phyloP scores from a whole-genome alignment of 2,329 filamentous ascomycete species.

The Chalaropsis ovoidea region DNA sequence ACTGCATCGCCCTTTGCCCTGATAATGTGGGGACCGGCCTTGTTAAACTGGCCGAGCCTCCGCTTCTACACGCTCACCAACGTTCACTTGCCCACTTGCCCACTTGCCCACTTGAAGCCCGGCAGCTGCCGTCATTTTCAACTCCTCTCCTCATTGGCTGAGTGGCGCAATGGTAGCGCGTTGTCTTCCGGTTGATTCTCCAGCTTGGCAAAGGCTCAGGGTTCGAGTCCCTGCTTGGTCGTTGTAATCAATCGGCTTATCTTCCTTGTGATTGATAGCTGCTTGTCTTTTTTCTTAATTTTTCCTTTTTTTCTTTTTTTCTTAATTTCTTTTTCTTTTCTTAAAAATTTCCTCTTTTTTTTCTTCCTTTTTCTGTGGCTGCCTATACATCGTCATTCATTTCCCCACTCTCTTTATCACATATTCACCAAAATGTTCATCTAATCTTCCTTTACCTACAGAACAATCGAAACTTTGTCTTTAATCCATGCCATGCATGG shows the following conservation, averaged over 20 bases:
- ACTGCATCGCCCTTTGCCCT: too few relatives aligned
- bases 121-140: not conserved
- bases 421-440: not conserved
- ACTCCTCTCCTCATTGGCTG: conserved; percentile 7
- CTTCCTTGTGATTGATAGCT: not conserved
- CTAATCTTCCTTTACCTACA: too few relatives aligned
- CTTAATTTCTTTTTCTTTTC: too few relatives aligned
- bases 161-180: conserved; percentile 26
- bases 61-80: too few relatives aligned
- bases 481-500: too few relatives aligned
- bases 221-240: conserved; percentile 25
- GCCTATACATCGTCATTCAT: too few relatives aligned
- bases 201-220: conserved; percentile 25
- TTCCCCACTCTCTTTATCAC: too few relatives aligned
- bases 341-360: too few relatives aligned
- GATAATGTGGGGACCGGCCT: too few relatives aligned
- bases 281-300: not conserved
- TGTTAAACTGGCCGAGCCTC: too few relatives aligned
- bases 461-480: too few relatives aligned
- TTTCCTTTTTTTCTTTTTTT: not conserved
- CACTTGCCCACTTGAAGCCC: not conserved
- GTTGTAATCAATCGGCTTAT: not conserved
- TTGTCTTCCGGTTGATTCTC: conserved; percentile 25
- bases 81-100: too few relatives aligned
- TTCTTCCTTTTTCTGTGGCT: not conserved